Evolutionary conservation across 2,329 filamentous ascomycete species (phyloP).

Genomic region (Cladophialophora chaetospira): DNA sequence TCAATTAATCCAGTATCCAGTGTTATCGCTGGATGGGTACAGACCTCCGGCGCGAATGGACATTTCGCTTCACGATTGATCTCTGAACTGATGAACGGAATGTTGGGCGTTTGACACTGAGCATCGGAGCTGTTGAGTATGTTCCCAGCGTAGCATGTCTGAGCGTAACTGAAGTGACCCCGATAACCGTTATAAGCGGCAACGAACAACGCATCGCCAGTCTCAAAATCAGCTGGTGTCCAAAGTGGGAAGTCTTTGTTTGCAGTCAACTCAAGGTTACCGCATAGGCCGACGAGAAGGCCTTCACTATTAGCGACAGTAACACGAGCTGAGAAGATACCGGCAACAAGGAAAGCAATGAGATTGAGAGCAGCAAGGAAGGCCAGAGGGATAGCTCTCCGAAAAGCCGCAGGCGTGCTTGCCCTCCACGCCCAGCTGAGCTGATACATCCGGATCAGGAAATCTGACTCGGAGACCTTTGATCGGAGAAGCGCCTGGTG

Average conservation of each 20-base stretch:
- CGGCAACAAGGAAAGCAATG: not conserved
- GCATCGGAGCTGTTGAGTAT: slow-evolving; percentile 4
- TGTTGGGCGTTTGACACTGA: not conserved
- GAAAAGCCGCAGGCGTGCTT: slow-evolving; percentile 1
- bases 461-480: slow-evolving; percentile 6
- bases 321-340: slow-evolving; percentile 9
- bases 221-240: slow-evolving; percentile 5
- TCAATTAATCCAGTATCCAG: slow-evolving; percentile 20
- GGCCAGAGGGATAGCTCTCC: not conserved
- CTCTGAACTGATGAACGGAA: slow-evolving; percentile 1
- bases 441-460: slow-evolving; percentile 3
- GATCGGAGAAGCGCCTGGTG: slow-evolving; percentile 12
- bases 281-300: slow-evolving; percentile 9
- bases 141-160: slow-evolving; percentile 7
- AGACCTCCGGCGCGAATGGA: not conserved
- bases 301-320: slow-evolving; percentile 6
- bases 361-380: slow-evolving; percentile 3
- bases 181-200: slow-evolving; percentile 12
- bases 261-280: slow-evolving; percentile 6
- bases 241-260: slow-evolving; percentile 13
- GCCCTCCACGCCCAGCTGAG: slow-evolving; percentile 10
- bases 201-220: slow-evolving; percentile 9
- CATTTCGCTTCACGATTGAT: slow-evolving; percentile 4
- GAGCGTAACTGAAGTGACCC: not conserved
- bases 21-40: not conserved